phyloP scores from a whole-genome alignment of 2,329 filamentous ascomycete species.

The Aspergillus spinulosporus region DNA sequence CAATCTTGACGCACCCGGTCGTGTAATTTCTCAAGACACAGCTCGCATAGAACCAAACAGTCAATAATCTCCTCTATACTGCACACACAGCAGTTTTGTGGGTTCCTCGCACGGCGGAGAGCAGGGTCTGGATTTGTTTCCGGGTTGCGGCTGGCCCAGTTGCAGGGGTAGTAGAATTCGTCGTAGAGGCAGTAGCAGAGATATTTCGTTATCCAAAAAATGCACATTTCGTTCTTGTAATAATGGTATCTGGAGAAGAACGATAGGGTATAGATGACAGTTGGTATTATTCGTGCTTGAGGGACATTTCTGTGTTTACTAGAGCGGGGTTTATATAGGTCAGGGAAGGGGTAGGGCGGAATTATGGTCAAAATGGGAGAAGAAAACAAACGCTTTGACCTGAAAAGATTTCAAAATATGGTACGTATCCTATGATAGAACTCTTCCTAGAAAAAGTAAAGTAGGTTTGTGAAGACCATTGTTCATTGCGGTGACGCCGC shows the following conservation, averaged over 20 bases:
- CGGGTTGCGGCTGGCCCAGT: too few relatives aligned
- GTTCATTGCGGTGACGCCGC: neutral
- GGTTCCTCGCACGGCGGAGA: neutral
- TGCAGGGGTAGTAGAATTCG: neutral
- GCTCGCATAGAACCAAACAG: neutral
- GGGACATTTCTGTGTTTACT: neutral
- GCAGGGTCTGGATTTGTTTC: neutral
- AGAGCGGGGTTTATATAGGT: neutral
- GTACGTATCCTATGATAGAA: neutral
- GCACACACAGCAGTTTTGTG: neutral
- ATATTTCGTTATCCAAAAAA: constrained; percentile 2
- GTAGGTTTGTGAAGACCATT: neutral
- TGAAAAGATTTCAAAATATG: neutral
- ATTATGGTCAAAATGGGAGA: neutral
- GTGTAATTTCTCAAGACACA: neutral
- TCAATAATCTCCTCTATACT: neutral
- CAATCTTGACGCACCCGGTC: neutral
- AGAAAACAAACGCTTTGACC: neutral
- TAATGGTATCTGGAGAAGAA: neutral
- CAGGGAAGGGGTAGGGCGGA: neutral
- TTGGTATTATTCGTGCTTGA: neutral
- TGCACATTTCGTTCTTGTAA: constrained; percentile 1
- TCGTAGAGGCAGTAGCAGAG: constrained; percentile 10
- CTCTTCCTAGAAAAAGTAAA: neutral
- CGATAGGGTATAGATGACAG: neutral